Evolutionary conservation across 306 rosid genomes (phyloP), one percentile per base, ranked within the genome.

Genomic region (Rosa rugosa): DNA sequence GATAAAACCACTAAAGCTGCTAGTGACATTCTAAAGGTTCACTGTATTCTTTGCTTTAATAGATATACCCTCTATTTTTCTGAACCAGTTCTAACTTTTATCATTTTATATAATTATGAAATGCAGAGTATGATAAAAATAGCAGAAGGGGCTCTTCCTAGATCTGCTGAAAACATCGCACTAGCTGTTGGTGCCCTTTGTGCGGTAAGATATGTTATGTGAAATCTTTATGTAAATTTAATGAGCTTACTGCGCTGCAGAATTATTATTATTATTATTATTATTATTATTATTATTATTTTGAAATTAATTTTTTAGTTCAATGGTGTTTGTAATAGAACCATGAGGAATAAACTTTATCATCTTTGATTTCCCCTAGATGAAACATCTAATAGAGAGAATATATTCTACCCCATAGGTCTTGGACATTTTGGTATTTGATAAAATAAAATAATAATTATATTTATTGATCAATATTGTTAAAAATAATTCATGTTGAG

Each of bases 151-250:
- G 91, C 91, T 77, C 82, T 92, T 72, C 99, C 99, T 73, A 87
- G 98, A 86, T 89, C 94, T 85, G 93, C 98, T 75, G 99, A 91
- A 85, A 95, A 95, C 85, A 88, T 92, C 71, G 94, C 92, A n/a
- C 89, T 95, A 83, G 99, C 99, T 74, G 86, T 92, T 79, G 97
- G 97, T 77, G 97, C 99, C 75, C 92, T 95, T 71, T 91, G 96
- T 87, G 84, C 38, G 89, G 99, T 95, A 86, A 87, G 92, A 80
- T 72, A 41, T 67, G 79, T 81, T 75, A 46, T 63, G 75, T 36
- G 54, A 68, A 75, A 60, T 42, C 38, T 53, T 62, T 57, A 73
- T 72, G 16, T 68, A 56, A 40, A 44, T 38, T 77, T 78, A 17
- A 70, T 80, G 47, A 79, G 83, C 71, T 77, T 77, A 62, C 82